Conservation (phyloP, 1,139 yeast genomes). For the Candida dubliniensis region DNA sequence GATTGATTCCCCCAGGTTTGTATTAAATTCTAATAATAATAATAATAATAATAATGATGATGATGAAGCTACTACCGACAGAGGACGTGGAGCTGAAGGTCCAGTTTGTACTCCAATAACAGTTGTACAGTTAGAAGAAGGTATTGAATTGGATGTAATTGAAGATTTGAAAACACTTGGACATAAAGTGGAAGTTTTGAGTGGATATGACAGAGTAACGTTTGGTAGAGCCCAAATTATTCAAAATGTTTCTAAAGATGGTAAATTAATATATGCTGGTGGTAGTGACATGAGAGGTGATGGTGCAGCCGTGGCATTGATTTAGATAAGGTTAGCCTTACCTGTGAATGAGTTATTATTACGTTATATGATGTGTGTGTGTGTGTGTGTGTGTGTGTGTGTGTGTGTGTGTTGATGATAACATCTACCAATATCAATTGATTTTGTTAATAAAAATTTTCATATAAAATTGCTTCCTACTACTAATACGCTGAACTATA, state of each 20-base stretch:
- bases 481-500: too few relatives aligned
- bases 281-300: constrained; percentile 83
- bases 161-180: constrained; percentile 52
- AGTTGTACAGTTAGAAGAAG: constrained; percentile 65
- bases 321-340: constrained; percentile 1
- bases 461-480: too few relatives aligned
- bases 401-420: too few relatives aligned
- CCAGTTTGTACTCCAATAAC: constrained; percentile 65
- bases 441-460: too few relatives aligned
- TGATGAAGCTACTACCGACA: constrained; percentile 43
- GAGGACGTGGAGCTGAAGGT: constrained; percentile 64
- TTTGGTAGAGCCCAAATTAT: constrained; percentile 82
- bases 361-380: too few relatives aligned
- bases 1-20: constrained; percentile 73
- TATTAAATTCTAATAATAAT: constrained; percentile 57
- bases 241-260: constrained; percentile 41
- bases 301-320: constrained; percentile 58
- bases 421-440: too few relatives aligned
- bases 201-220: constrained; percentile 44
- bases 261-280: constrained; percentile 55
- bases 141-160: constrained; percentile 46
- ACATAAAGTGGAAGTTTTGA: constrained; percentile 51
- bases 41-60: too few relatives aligned
- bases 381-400: too few relatives aligned
- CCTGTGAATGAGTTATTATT: too few relatives aligned